Evolutionary conservation across 371 early-diverging fungal species (phyloP), one percentile per base, ranked within the genome.

Genomic region (Apophysomyces ossiformis): DNA sequence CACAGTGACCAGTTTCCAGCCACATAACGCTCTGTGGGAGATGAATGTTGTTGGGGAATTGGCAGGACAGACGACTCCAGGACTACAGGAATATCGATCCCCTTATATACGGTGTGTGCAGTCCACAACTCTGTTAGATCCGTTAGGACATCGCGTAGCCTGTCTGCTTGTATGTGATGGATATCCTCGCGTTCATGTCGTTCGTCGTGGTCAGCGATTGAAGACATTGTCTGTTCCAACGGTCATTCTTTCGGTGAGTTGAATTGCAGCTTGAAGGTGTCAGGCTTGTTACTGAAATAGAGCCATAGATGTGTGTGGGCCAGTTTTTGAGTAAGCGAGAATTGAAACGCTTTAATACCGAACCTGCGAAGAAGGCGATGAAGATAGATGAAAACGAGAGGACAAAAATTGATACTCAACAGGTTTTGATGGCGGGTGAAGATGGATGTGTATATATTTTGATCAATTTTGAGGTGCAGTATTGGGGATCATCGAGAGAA

Each of bases 401-500:
- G n/a, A 7, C 0, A 18, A 59, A 16, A 15, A 57, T 15, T 44
- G 61, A 68, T n/a, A 39, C 50, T 15, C 66, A 68, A 36, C 83
- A 83, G 62, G 78, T 82, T 1, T 58, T 77, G 18, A 32, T 84
- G 46, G 84, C 76, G 6, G 82, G 82, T 0, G 65, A 81, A 18
- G 77, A 84, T 65, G 84, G 84, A 13, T 63, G 46, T 61, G 71
- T 82, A 0, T 84, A 84, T 58, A 73, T 82, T 1, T 66, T 84
- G 77, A 54, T 75, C 7, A 64, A 80, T 37, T 78, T 69, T 58
- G 76, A 81, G 69, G 84, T 84, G 32, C 32, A 26, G 32, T 26
- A 26, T 2, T 26, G 32, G 32, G 32, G 32, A 26, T 26, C 32
- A 26, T 26, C 2, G 32, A 26, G 32, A 26, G 3, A 26, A 26